Evolutionary conservation across 2,329 filamentous ascomycete genomes (phyloP).

Genomic region (Nigrograna mackinnonii): DNA sequence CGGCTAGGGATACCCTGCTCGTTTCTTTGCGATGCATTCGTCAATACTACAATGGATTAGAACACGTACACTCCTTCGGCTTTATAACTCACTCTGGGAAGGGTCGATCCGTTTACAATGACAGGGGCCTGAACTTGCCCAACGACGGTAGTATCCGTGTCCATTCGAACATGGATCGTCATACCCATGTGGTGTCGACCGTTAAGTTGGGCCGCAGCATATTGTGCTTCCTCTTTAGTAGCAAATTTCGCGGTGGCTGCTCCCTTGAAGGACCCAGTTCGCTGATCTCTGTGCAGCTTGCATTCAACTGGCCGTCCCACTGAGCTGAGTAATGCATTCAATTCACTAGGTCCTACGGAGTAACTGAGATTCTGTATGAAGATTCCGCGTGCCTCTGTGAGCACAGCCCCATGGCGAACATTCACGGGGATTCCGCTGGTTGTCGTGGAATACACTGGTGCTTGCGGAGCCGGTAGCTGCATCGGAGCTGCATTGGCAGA

Average conservation of each 20-base stretch:
- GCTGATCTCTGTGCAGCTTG: conserved; percentile 27
- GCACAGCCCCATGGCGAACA: conserved; percentile 34
- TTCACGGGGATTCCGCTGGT: conserved; percentile 40
- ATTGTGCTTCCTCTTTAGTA: conserved; percentile 31
- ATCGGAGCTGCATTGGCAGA: conserved; percentile 18
- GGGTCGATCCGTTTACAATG: conserved; percentile 36
- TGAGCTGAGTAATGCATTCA: conserved; percentile 27
- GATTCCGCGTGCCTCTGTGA: conserved; percentile 41
- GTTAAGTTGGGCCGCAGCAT: conserved; percentile 31
- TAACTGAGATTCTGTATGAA: conserved; percentile 38
- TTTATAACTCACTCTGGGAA: conserved; percentile 20
- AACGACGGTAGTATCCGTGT: conserved; percentile 37
- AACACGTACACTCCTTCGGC: no score
- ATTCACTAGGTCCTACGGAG: conserved; percentile 25
- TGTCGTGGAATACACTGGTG: conserved; percentile 32
- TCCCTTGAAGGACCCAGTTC: conserved; percentile 31
- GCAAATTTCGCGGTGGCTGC: conserved; percentile 35
- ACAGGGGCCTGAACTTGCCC: conserved; percentile 29
- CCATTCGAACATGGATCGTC: conserved; percentile 35
- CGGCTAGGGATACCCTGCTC: no score
- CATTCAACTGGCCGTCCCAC: conserved; percentile 26
- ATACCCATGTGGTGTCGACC: conserved; percentile 30
- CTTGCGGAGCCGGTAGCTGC: conserved; percentile 9
- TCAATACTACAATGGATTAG: no score
- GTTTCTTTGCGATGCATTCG: no score